phyloP scores from a whole-genome alignment of 1,284 basidiomycete genomes.

The Tremellales sp. region DNA sequence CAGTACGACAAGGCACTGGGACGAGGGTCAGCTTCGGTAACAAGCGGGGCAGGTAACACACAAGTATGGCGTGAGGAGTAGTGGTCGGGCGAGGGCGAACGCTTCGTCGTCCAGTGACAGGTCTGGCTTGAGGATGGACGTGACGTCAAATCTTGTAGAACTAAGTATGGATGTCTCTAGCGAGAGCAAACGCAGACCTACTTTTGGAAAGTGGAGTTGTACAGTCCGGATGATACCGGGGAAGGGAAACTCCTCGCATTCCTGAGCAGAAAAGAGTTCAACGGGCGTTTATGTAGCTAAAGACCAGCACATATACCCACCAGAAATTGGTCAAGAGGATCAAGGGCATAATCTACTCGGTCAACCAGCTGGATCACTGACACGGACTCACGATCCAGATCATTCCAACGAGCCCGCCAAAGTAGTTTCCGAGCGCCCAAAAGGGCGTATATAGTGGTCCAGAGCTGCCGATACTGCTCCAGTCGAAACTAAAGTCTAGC shows the following conservation, averaged over 20 bases:
- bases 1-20: conserved; percentile 46
- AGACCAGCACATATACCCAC: conserved; percentile 22
- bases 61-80: conserved; percentile 54
- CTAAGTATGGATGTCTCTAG: background rate
- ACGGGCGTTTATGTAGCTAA: background rate
- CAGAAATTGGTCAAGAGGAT: conserved; percentile 51
- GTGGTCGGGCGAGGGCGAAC: conserved; percentile 46
- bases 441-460: conserved; percentile 54
- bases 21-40: conserved; percentile 6
- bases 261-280: conserved; percentile 28
- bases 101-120: conserved; percentile 50
- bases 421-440: conserved; percentile 51
- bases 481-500: conserved; percentile 53
- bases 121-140: conserved; percentile 42
- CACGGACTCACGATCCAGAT: conserved; percentile 49
- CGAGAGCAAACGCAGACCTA: conserved; percentile 5
- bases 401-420: conserved; percentile 48
- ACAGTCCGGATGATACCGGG: conserved; percentile 43
- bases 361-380: background rate
- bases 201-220: conserved; percentile 39
- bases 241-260: conserved; percentile 48
- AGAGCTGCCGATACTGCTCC: conserved; percentile 50
- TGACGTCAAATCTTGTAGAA: conserved; percentile 48
- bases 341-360: conserved; percentile 46
- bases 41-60: conserved; percentile 19